Conservation (phyloP, 352 stramenopile species). For the Blastocystis sp. region DNA sequence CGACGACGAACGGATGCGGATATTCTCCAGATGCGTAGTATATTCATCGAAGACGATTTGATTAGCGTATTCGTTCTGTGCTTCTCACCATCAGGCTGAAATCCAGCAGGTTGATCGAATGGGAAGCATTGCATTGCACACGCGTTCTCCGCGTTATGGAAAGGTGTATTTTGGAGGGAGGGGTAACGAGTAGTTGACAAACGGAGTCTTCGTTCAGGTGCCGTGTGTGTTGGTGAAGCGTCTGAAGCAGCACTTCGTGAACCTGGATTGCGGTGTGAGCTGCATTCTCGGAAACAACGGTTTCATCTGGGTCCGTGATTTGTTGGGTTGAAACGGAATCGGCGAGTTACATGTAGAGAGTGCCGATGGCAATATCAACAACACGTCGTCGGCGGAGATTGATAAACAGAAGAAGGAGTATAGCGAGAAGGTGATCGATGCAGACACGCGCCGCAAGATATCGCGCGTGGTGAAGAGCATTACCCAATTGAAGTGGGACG, state of each 20-base stretch:
- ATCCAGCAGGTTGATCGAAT: conserved; percentile 14
- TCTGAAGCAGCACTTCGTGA: conserved; percentile 51
- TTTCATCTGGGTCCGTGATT: conserved; percentile 51
- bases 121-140: conserved; percentile 10
- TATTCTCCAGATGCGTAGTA: conserved; percentile 44
- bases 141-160: conserved; percentile 50
- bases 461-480: conserved; percentile 24
- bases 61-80: conserved; percentile 29
- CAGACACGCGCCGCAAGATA: not conserved
- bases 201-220: conserved; percentile 29
- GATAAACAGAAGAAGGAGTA: conserved; percentile 32
- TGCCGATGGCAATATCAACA: conserved; percentile 17
- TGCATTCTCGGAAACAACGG: conserved; percentile 54
- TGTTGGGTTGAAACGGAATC: not conserved
- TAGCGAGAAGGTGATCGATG: not conserved
- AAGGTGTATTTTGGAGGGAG: not conserved
- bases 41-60: conserved; percentile 42
- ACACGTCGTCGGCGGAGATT: conserved; percentile 30
- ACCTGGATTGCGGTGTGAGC: conserved; percentile 31
- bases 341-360: not conserved
- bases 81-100: conserved; percentile 2
- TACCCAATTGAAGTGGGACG: not conserved
- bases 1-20: conserved; percentile 20
- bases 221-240: conserved; percentile 46
- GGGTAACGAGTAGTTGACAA: not conserved